A percentile compares a stretch with the other conserved stretches of the same genome.
phyloP scores from a whole-genome alignment of 2,329 filamentous ascomycete species.

The Fusarium pseudocircinatum region DNA sequence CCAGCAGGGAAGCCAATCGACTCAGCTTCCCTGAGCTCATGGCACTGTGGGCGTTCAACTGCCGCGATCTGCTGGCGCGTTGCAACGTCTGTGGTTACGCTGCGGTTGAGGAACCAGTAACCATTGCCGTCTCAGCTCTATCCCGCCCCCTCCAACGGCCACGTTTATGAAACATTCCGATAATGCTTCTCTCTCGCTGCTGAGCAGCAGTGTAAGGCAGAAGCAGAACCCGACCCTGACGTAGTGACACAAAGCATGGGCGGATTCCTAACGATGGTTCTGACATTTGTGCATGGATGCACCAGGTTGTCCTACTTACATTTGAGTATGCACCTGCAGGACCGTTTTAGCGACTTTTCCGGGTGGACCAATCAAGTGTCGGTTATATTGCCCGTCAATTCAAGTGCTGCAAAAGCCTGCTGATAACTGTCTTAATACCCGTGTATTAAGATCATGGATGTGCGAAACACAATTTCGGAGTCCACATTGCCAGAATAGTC shows the following conservation, averaged over 20 bases:
- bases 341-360: slow-evolving; percentile 41
- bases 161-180: slow-evolving; percentile 25
- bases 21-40: slow-evolving; percentile 35
- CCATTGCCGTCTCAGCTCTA: slow-evolving; percentile 17
- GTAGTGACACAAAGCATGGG: slow-evolving; percentile 24
- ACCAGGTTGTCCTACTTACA: slow-evolving; percentile 31
- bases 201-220: not conserved
- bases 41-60: slow-evolving; percentile 41
- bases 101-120: slow-evolving; percentile 36
- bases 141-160: slow-evolving; percentile 6
- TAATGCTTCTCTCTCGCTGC: slow-evolving; percentile 4
- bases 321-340: slow-evolving; percentile 42
- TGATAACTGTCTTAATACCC: slow-evolving; percentile 42
- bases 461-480: slow-evolving; percentile 45
- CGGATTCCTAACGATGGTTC: slow-evolving; percentile 24
- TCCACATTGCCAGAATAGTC: slow-evolving; percentile 35
- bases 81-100: slow-evolving; percentile 38
- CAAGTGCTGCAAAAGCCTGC: slow-evolving; percentile 31
- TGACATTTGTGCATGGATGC: slow-evolving; percentile 36
- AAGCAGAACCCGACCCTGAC: slow-evolving; percentile 14
- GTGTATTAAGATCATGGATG: slow-evolving; percentile 42
- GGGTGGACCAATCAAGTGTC: slow-evolving; percentile 31
- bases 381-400: slow-evolving; percentile 6
- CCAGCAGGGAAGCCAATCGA: slow-evolving; percentile 33
- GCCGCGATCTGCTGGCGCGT: slow-evolving; percentile 41